Evolutionary conservation across 805 yeast species (phyloP).

Genomic region (Candida nitratophila): DNA sequence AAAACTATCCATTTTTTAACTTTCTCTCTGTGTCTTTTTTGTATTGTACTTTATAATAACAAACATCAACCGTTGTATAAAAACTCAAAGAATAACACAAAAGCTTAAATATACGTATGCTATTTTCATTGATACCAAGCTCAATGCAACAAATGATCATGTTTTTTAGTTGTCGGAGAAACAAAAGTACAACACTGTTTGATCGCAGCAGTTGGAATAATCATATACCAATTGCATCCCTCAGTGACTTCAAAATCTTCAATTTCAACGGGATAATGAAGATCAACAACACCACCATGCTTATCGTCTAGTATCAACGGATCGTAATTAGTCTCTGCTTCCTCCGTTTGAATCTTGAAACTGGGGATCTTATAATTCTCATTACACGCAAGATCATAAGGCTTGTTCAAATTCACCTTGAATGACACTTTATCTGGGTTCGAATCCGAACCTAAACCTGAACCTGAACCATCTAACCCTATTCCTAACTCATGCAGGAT

Average conservation of each 20-base stretch:
- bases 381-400: background rate
- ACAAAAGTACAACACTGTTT: background rate
- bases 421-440: background rate
- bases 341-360: background rate
- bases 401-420: background rate
- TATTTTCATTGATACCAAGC: no score
- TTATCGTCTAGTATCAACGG: background rate
- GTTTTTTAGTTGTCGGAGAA: background rate
- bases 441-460: background rate
- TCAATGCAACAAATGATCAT: background rate
- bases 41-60: no score
- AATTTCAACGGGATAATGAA: background rate
- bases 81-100: no score
- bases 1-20: no score
- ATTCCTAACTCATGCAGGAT: background rate
- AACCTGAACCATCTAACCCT: background rate
- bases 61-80: no score
- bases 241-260: background rate
- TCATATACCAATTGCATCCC: background rate
- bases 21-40: no score
- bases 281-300: background rate
- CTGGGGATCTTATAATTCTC: background rate
- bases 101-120: no score
- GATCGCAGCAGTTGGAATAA: background rate
- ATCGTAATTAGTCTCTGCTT: background rate